Evolutionary conservation across 73 alveolate genomes (phyloP), one percentile per base, ranked within the genome.

Genomic region (Stentor coeruleus): DNA sequence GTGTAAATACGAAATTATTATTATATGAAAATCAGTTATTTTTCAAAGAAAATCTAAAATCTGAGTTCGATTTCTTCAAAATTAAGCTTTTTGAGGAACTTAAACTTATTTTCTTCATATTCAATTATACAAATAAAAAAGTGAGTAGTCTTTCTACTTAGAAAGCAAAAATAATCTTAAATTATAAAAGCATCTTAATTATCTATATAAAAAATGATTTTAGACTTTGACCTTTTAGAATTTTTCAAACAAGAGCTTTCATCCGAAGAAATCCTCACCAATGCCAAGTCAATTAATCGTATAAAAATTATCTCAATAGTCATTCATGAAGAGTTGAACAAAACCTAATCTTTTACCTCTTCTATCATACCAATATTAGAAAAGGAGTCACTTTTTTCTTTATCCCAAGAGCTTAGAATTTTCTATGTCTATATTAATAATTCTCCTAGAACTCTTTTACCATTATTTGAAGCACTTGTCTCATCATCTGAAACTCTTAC

Each of bases 341-440:
- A 11, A 20, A 49, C 6, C 66, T 49, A 20, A 6, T 49, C 20
- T 20, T 20, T 6, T 20, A 11, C 28, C 6, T 6, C 20, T 11
- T 11, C 6, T 49, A 49, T 6, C 20, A 11, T 49, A 20, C 66
- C 66, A 11, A 11, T 20, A 49, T 49, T 49, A 11, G 98, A 93
- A 84, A 99, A 97, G 75, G 99, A 97, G 91, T 97, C 95, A 0
- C 93, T 97, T 20, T 95, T 97, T 76, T 98, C 99, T 33, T 91
- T 97, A 31, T 94, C 99, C 76, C 98, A 97, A 82, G 99, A 97
- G 75, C 87, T 97, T 28, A 97, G 95, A 26, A 84, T 59, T 79
- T 39, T 87, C 58, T 36, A 59, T 30, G 11, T 82, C 39, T 82
- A 55, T 73, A 39, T 82, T 15, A 55, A 58, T 0, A 74, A 76